Evolutionary conservation across 192 early-diverging fungal species (phyloP), one percentile per base, ranked within the genome.

Genomic region (Obelidium mucronatum): DNA sequence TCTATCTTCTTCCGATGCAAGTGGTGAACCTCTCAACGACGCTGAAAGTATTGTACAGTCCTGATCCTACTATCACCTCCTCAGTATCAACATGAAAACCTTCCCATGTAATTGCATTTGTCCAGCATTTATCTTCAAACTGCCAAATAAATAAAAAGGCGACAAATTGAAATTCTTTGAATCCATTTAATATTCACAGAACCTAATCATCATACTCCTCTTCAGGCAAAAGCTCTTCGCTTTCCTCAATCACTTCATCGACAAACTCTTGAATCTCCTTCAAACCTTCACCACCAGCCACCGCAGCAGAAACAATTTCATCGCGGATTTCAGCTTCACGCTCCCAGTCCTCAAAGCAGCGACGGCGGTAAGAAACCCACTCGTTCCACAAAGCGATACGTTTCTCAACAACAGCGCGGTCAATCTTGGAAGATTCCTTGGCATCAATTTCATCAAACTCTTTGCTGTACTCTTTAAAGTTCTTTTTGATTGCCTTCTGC

Each of bases 381-480:
- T 96, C 95, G 71, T 90, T 84, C 67, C 94, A 81, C 37, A 94
- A 87, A 66, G 87, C 86, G 55, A 90, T 87, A 67, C 93, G 91
- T 82, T 90, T 88, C 64, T 88, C 90, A 81, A 93, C 84, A 59
- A 92, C 89, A 73, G 96, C 94, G 65, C 84, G 85, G 61, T 90
- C 86, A 35, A 91, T 90, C 39, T 89, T 89, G 56, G 90, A 88
- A 67, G 86, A 84, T 48, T 86, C 85, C 76, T 89, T 87, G 70
- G 90, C 87, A 83, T 99, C 98, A 78, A 91, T 89, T 81, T 96
- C 91, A 34, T 99, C 98, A 81, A 98, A 97, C 68, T 89, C 81
- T 78, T 87, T 89, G 67, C 92, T 84, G 87, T 94, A 97, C 65
- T 93, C 84, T 82, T 95, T 93, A 64, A 99, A 85, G 81, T 94